A percentile compares a stretch with the other conserved stretches of the same genome.
These are phyloP conservation scores for Flaveria sonorensis DNA, from an alignment of 129 eudicot genomes.

Conservation along the genomic window DNA sequence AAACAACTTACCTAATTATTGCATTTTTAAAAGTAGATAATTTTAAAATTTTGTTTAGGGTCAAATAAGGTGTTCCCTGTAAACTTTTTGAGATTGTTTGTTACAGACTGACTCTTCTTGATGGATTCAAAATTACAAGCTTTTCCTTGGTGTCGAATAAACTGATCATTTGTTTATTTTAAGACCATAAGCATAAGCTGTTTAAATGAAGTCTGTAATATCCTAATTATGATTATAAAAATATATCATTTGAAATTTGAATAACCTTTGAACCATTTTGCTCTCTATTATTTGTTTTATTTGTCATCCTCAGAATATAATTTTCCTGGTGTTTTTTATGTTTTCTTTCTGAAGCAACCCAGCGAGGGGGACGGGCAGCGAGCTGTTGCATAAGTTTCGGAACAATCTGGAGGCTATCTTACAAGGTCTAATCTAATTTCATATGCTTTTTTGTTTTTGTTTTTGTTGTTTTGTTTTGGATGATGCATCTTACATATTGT, in stretches of 20 bases:
- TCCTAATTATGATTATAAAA: neutral
- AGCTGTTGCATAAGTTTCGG: conserved; percentile 26
- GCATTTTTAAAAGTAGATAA: neutral
- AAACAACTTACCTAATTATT: neutral
- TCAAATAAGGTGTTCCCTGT: neutral
- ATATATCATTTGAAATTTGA: neutral
- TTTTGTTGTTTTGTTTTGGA: conserved; percentile 20
- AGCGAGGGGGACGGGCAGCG: conserved; percentile 27
- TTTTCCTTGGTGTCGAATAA: neutral
- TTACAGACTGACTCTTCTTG: neutral
- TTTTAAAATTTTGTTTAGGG: neutral
- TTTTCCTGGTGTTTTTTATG: neutral
- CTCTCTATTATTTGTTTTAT: too few relatives aligned
- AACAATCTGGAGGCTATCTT: conserved; percentile 13
- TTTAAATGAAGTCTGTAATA: neutral
- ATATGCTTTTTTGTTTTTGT: conserved; percentile 13
- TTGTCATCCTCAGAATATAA: neutral
- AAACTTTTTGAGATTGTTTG: neutral
- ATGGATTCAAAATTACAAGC: neutral
- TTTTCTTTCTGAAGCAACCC: conserved; percentile 23
- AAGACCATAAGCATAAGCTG: neutral
- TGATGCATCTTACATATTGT: neutral
- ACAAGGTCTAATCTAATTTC: conserved; percentile 18
- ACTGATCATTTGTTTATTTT: neutral
- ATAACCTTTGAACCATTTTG: neutral